Conservation (phyloP, 192 early-diverging fungal genomes). For the Oehlia diaphana region DNA sequence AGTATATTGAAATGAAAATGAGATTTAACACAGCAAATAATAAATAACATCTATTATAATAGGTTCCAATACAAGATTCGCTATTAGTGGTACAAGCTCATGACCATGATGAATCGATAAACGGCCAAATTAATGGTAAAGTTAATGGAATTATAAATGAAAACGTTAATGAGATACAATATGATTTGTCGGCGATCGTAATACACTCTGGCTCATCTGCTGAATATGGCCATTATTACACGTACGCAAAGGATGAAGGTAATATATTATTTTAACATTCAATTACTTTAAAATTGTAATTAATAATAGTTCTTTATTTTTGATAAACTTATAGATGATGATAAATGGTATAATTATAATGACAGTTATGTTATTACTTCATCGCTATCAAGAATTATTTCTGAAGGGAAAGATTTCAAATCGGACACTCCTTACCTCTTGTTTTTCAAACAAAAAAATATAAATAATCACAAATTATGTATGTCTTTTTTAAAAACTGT, state of each 20-base stretch:
- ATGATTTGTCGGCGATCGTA: constrained; percentile 48
- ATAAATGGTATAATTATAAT: constrained; percentile 39
- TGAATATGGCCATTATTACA: constrained; percentile 56
- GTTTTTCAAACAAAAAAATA: constrained; percentile 35
- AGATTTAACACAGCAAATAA: not conserved
- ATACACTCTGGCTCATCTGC: constrained; percentile 48
- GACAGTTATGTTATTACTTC: constrained; percentile 37
- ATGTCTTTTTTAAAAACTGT: not conserved
- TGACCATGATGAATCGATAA: not conserved
- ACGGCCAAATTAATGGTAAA: not conserved
- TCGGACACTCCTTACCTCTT: constrained; percentile 50
- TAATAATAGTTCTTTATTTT: not conserved
- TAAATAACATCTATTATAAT: not conserved
- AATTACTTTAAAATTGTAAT: not conserved
- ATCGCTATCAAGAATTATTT: constrained; percentile 31
- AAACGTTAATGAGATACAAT: constrained; percentile 2
- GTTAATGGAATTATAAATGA: not conserved
- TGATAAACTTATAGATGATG: not conserved
- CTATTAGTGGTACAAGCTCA: not conserved
- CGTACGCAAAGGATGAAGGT: constrained; percentile 44
- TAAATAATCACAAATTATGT: not conserved
- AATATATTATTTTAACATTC: not conserved
- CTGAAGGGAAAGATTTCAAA: constrained; percentile 25
- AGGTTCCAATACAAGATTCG: not conserved
- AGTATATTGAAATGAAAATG: not conserved